Evolutionary conservation across 1,139 yeast genomes (phyloP), one percentile per base, ranked within the genome.

Genomic region (Waltiozyma sp.): DNA sequence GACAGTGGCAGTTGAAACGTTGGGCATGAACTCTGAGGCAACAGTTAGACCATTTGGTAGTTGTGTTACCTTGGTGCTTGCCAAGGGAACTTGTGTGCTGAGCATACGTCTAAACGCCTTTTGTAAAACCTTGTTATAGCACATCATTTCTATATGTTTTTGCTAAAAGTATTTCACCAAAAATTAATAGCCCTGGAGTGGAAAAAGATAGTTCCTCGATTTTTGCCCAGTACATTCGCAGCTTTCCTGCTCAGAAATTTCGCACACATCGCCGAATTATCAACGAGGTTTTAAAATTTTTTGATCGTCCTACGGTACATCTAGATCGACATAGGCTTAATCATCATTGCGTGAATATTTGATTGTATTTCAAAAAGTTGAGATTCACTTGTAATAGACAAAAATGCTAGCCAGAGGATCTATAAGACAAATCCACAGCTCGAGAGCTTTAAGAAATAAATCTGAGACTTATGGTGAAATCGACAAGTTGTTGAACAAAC

Each of bases 1-100:
- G 13, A 93, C 96, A 2, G 98, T 91, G 49, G 98, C 97, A 38
- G 97, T 88, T 54, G 81, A 74, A 6, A 95, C 82, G 47, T 86
- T 82, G 11, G 98, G 97, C 63, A 85, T 78, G 39, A 72, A 61
- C 61, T 91, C 97, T 43, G 94, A 76, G 43, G 97, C 98, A 40
- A 89, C 95, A 0, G 97, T 91, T 42, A 91, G 65, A 1, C 99
- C 99, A 60, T 93, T 91, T 13, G 78, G 66, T 43, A 86, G 68
- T 8, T 77, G 73, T 3, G 91, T 75, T 26, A 83, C 78, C 54
- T 68, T 67, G 19, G 84, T 76, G 40, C 61, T 62, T 28, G 80
- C 74, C 43, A 65, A 43, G 4, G 16, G 16, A 14, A 31, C 34
- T 7, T 14, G 16, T 4, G 34, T 31, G 34, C 18, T 15, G 18